Percentiles rank a stretch among this genome's conserved stretches.
Evolutionary conservation across 2,329 filamentous ascomycete genomes (phyloP).

Genomic region (Lecanicillium sp.): DNA sequence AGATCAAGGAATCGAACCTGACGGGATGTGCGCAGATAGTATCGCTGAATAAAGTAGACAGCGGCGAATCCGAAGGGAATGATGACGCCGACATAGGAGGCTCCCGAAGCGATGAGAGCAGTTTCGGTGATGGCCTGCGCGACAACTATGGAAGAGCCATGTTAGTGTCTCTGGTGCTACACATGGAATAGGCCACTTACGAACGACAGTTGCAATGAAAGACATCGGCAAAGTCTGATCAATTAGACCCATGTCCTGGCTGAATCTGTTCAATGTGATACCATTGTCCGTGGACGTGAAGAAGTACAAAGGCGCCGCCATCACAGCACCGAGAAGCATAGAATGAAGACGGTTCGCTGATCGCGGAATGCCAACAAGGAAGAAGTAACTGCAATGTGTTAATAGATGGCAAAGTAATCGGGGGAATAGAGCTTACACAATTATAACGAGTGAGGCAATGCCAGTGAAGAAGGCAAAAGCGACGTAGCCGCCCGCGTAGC

Average conservation of each 20-base stretch:
- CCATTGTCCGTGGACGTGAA: conserved; percentile 37
- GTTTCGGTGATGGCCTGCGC: conserved; percentile 16
- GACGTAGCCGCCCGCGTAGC: conserved; percentile 21
- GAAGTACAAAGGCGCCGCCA: conserved; percentile 34
- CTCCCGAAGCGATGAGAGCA: conserved; percentile 32
- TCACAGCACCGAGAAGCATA: conserved; percentile 19
- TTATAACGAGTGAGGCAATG: conserved; percentile 13
- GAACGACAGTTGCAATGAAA: conserved; percentile 23
- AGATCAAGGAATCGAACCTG: conserved; percentile 48
- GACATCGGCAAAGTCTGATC: conserved; percentile 33
- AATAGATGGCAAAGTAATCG: not conserved
- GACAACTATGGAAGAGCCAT: not conserved
- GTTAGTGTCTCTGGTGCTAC: not conserved
- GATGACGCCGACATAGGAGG: conserved; percentile 34
- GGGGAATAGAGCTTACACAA: not conserved
- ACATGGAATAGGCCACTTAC: conserved; percentile 22
- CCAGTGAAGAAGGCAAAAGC: conserved; percentile 18
- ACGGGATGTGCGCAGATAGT: conserved; percentile 50
- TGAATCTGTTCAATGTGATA: conserved; percentile 37
- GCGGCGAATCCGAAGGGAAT: conserved; percentile 36
- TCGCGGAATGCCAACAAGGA: conserved; percentile 19
- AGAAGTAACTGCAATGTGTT: conserved; percentile 19
- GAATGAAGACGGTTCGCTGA: conserved; percentile 21
- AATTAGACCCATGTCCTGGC: conserved; percentile 37
- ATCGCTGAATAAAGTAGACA: conserved; percentile 41